Percentiles rank a stretch among this genome's conserved stretches.
Evolutionary conservation across 345 rosid species (phyloP).

Genomic region (Hibiscus mutabilis): DNA sequence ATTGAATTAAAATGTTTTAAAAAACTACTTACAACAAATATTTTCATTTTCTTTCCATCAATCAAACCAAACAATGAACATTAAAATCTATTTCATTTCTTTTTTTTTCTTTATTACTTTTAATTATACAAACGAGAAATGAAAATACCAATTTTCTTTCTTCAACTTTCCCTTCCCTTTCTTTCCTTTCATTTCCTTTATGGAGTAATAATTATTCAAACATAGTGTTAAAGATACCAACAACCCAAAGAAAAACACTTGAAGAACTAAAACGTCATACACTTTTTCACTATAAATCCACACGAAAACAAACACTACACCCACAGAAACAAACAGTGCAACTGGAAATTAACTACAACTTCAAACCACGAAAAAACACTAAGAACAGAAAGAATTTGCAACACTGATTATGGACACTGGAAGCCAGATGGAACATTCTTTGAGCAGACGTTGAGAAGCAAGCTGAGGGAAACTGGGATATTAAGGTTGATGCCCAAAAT

Average conservation of each 20-base stretch:
- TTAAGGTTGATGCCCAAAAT: constrained; percentile 45
- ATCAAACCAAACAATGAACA: too few relatives aligned
- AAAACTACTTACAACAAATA: too few relatives aligned
- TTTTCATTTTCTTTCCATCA: too few relatives aligned
- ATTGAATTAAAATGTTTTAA: too few relatives aligned
- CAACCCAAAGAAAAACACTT: background rate
- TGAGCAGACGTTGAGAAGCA: constrained; percentile 49
- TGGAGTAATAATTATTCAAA: background rate
- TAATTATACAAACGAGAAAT: too few relatives aligned
- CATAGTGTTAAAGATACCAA: background rate
- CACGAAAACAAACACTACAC: background rate
- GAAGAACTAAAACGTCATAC: background rate
- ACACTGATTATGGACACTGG: constrained; percentile 28
- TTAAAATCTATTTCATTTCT: too few relatives aligned
- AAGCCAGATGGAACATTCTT: constrained; percentile 42
- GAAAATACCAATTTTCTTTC: too few relatives aligned
- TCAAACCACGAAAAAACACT: background rate
- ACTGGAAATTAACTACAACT: background rate
- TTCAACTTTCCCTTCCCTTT: background rate
- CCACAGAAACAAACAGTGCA: background rate
- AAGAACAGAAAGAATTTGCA: background rate
- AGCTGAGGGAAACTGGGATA: constrained; percentile 43
- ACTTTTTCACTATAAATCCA: background rate
- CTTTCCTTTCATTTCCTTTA: too few relatives aligned
- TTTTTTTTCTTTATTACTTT: too few relatives aligned